Evolutionary conservation across 148 eudicot genomes (phyloP), one percentile per base, ranked within the genome.

Genomic region (Selenicereus undatus): DNA sequence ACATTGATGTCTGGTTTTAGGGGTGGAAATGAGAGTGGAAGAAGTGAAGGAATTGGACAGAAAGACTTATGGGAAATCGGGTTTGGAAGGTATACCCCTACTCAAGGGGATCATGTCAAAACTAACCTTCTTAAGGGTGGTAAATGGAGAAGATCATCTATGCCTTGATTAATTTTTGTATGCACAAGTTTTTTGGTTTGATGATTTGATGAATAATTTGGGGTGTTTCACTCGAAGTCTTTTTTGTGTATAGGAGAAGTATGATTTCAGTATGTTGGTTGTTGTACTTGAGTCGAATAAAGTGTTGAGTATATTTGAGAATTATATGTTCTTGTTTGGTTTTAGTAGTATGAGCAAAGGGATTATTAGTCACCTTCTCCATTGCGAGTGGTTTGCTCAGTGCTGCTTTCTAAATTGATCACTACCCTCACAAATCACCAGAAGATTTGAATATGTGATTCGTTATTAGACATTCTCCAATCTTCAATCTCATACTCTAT

Each of bases 61-160:
- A 71, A 60, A 72, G 76, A 77, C 13, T 78, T 73, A 39, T 86
- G 79, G 79, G 90, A 87, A 52, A 62, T 73, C 1, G 84, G 86
- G 54, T 74, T 80, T 71, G 90, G 91, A 76, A 79, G 79, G 52
- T 88, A 85, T 66, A 91, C 91, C 4, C 86, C 86, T 16, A 73
- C 77, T 14, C 90, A 91, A 42, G 48, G 58, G 8, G 52, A 29
- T 43, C 78, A 80, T 45, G 62, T 58, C 81, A 90, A 86, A 70
- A 4, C 78, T 26, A 83, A 76, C 78, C 58, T 76, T 83, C 78
- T 72, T 8, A 80, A 85, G 78, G 91, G 88, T 5, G 89, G 77
- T 62, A 85, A 78, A 52, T 93, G 91, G 93, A 94, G 96, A 84
- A 85, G 84, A 62, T 92, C 94, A 62, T 92, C 94, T 3, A 17